Evolutionary conservation across 331 rosid genomes (phyloP).

Genomic region (Stylosanthes scabra): DNA sequence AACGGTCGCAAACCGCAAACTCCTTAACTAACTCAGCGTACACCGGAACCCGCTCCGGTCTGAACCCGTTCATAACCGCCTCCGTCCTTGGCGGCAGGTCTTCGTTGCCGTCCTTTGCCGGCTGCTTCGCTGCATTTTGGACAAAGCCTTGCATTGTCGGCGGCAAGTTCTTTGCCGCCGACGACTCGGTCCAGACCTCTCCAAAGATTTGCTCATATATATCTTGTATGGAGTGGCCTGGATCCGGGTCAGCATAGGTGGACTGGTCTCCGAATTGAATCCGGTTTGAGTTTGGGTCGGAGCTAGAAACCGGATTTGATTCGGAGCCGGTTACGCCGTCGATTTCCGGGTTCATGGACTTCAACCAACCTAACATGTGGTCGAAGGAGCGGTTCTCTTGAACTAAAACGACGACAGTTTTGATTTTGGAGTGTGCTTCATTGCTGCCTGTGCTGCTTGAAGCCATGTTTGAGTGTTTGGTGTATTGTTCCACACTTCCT

Average conservation of each 20-base stretch:
- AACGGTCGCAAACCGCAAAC: conserved; percentile 78
- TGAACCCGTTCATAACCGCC: conserved; percentile 77
- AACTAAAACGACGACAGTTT: conserved; percentile 83
- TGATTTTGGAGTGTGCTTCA: conserved; percentile 49
- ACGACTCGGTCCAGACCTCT: conserved; percentile 66
- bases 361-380: conserved; percentile 94
- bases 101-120: conserved; percentile 12
- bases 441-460: conserved; percentile 4
- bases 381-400: conserved; percentile 96
- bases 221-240: conserved; percentile 80
- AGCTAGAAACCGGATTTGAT: conserved; percentile 61
- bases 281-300: conserved; percentile 49
- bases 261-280: conserved; percentile 49
- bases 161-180: conserved; percentile 46
- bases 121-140: conserved; percentile 59
- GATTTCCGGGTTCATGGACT: conserved; percentile 64
- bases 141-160: conserved; percentile 79
- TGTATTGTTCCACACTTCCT: too few relatives aligned
- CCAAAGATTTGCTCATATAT: conserved; percentile 83
- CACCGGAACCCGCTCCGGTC: conserved; percentile 63
- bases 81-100: conserved; percentile 45
- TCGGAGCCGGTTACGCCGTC: conserved; percentile 65
- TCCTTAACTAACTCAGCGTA: conserved; percentile 59
- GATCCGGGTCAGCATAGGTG: conserved; percentile 69
- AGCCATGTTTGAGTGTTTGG: conserved; percentile 35